These are phyloP conservation scores for Chernovozyma aurita DNA, from an alignment of 1,139 yeast species.

Conservation along the genomic window DNA sequence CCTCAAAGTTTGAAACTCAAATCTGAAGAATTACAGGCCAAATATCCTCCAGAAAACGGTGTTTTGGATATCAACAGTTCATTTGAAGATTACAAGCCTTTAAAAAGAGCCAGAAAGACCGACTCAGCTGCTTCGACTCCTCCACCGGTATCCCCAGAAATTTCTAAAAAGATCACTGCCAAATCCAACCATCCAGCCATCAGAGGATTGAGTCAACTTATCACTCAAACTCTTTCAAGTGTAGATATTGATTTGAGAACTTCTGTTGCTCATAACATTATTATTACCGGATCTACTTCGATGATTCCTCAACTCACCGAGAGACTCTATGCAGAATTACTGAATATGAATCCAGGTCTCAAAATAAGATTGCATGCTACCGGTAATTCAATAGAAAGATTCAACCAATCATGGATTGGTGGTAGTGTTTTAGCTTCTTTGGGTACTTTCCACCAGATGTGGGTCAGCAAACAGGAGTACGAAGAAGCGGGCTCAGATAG, in stretches of 20 bases:
- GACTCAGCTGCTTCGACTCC: conserved; percentile 38
- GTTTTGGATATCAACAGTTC: conserved; percentile 31
- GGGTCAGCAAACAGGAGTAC: conserved; percentile 91
- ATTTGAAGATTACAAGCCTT: conserved; percentile 64
- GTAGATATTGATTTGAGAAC: conserved; percentile 90
- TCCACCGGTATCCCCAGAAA: conserved; percentile 21
- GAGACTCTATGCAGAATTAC: conserved; percentile 70
- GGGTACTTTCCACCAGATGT: conserved; percentile 94
- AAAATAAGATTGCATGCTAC: conserved; percentile 85
- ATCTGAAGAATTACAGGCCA: conserved; percentile 16
- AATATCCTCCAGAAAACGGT: conserved; percentile 36
- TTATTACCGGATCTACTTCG: conserved; percentile 86
- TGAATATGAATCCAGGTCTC: conserved; percentile 78
- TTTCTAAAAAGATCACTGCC: background rate
- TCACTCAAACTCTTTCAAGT: conserved; percentile 63
- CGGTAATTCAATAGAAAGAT: conserved; percentile 80
- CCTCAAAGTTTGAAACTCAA: conserved; percentile 45
- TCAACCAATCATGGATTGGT: conserved; percentile 91
- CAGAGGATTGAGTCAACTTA: conserved; percentile 64
- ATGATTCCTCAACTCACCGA: conserved; percentile 86
- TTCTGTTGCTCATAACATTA: conserved; percentile 85
- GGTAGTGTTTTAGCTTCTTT: conserved; percentile 88
- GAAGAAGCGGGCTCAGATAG: conserved; percentile 89
- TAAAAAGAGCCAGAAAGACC: conserved; percentile 54
- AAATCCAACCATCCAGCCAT: conserved; percentile 16